phyloP scores from a whole-genome alignment of 345 rosid genomes.

The Balakata baccata region DNA sequence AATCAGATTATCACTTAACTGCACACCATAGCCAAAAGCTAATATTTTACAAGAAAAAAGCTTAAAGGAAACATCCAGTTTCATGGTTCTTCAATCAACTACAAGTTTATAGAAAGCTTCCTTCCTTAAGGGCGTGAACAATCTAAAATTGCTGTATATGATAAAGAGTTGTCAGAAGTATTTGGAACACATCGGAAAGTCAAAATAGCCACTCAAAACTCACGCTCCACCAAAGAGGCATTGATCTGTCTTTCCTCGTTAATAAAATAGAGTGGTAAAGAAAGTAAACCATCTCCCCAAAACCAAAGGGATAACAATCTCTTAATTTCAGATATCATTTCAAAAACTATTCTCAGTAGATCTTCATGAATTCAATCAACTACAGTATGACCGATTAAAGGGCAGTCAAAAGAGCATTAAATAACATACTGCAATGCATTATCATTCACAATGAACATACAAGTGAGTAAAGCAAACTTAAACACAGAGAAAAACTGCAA shows the following conservation, averaged over 20 bases:
- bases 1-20: not conserved
- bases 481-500: not conserved
- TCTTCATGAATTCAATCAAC: not conserved
- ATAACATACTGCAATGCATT: not conserved
- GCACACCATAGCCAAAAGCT: not conserved
- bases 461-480: not conserved
- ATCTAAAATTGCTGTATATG: not conserved
- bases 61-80: not conserved
- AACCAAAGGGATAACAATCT: not conserved
- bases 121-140: not conserved
- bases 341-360: not conserved
- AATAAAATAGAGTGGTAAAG: not conserved
- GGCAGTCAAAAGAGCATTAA: not conserved
- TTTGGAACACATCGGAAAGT: not conserved
- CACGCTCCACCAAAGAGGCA: no score
- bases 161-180: not conserved
- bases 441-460: not conserved
- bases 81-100: not conserved
- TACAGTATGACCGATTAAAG: not conserved
- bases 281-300: not conserved
- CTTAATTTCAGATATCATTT: not conserved
- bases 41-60: not conserved
- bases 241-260: no score
- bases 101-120: not conserved
- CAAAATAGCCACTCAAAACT: no score